A percentile compares a stretch with the other conserved stretches of the same genome.
Conservation (phyloP, 805 yeast species). For the Lachancea quebecensis region DNA sequence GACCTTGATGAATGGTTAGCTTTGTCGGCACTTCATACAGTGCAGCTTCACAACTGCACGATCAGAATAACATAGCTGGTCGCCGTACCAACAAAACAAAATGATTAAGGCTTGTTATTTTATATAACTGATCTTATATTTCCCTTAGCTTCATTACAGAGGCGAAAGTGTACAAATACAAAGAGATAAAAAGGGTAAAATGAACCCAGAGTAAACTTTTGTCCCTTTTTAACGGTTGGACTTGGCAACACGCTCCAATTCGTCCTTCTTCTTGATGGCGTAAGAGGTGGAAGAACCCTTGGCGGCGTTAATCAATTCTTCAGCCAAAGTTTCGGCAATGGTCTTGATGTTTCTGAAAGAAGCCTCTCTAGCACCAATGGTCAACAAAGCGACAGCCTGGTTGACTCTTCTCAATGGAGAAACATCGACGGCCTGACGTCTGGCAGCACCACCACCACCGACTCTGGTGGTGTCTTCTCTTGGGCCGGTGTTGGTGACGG, state of each 20-base stretch:
- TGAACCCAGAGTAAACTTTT: constrained; percentile 1
- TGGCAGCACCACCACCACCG: constrained; percentile 99
- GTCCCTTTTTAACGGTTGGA: constrained; percentile 87
- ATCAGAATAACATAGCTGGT: too few relatives aligned
- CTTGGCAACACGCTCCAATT: constrained; percentile 99
- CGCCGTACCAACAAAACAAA: not conserved
- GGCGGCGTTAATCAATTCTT: constrained; percentile 99
- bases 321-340: constrained; percentile 99
- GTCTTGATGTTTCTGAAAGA: constrained; percentile 99
- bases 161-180: constrained; percentile 18
- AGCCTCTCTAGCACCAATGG: constrained; percentile 99
- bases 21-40: too few relatives aligned
- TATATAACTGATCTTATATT: constrained; percentile 14
- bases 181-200: constrained; percentile 11
- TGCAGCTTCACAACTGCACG: too few relatives aligned
- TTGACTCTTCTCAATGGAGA: constrained; percentile 99
- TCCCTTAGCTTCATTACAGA: constrained; percentile 10
- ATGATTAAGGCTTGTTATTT: constrained; percentile 9
- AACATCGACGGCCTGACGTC: constrained; percentile 99
- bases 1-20: too few relatives aligned
- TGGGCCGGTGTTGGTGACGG: constrained; percentile 99
- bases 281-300: constrained; percentile 99
- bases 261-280: constrained; percentile 99
- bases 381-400: constrained; percentile 96
- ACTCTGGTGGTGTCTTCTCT: constrained; percentile 99